These are phyloP conservation scores for Leccinum obscurum DNA, from an alignment of 768 basidiomycete species.

Conservation along the genomic window DNA sequence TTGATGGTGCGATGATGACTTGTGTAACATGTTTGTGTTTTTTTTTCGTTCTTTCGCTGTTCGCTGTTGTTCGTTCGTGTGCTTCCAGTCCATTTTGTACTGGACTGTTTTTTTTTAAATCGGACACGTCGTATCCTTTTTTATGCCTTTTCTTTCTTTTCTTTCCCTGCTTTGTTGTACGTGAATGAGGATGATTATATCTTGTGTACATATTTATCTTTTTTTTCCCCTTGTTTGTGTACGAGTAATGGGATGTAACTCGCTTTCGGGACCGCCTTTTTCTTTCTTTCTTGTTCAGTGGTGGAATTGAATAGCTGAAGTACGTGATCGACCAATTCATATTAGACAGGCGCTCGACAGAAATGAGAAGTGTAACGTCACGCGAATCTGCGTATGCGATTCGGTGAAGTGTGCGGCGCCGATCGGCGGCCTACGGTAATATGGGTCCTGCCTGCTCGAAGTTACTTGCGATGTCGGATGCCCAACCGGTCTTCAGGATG, in stretches of 20 bases:
- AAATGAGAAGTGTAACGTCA: too few relatives aligned
- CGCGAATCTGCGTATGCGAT: too few relatives aligned
- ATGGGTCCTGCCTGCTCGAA: too few relatives aligned
- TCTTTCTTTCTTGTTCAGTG: too few relatives aligned
- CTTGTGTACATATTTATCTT: neutral
- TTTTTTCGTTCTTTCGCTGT: neutral
- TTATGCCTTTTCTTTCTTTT: neutral
- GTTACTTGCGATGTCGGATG: too few relatives aligned
- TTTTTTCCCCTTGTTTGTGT: neutral
- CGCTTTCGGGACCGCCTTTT: neutral
- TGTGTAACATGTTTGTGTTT: neutral
- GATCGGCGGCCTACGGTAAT: too few relatives aligned
- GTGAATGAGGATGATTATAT: neutral
- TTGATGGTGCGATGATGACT: conserved; percentile 23
- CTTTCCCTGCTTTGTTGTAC: neutral
- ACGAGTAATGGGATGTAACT: neutral
- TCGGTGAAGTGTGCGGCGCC: too few relatives aligned
- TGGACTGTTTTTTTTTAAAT: too few relatives aligned
- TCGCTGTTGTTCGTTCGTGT: neutral
- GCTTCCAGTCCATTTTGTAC: neutral
- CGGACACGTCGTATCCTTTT: neutral
- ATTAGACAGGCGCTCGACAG: too few relatives aligned
- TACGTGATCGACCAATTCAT: too few relatives aligned
- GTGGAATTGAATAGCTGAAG: too few relatives aligned
- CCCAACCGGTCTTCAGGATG: too few relatives aligned